A percentile compares a stretch with the other conserved stretches of the same genome.
phyloP scores from a whole-genome alignment of 2,329 filamentous ascomycete genomes.

The Penicillium sp. region DNA sequence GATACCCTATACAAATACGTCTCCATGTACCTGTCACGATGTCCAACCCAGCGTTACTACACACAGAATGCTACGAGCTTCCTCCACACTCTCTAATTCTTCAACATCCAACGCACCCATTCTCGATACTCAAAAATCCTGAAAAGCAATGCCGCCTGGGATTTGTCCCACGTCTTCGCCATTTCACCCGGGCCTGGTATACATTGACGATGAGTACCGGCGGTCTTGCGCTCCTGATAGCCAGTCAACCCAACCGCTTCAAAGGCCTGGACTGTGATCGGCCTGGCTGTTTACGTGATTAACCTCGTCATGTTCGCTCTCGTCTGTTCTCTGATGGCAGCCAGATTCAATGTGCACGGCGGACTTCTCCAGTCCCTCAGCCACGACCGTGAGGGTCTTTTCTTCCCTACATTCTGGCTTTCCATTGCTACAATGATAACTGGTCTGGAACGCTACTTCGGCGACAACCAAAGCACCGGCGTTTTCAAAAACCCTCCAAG shows the following conservation, averaged over 20 bases:
- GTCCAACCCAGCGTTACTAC: conserved; percentile 17
- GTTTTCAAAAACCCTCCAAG: conserved; percentile 58
- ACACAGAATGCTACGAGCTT: conserved; percentile 11
- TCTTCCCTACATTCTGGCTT: conserved; percentile 71
- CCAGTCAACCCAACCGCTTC: conserved; percentile 63
- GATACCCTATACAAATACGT: background rate
- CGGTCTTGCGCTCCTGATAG: conserved; percentile 63
- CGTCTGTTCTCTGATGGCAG: conserved; percentile 54
- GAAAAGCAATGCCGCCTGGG: conserved; percentile 9
- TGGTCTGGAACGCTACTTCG: conserved; percentile 64
- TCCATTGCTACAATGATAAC: conserved; percentile 66
- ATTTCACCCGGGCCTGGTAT: conserved; percentile 73
- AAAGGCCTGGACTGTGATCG: conserved; percentile 61
- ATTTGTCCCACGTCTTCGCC: conserved; percentile 33
- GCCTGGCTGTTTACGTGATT: conserved; percentile 65
- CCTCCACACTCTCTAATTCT: conserved; percentile 20
- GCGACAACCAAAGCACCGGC: conserved; percentile 55
- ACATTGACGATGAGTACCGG: conserved; percentile 73
- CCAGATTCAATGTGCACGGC: conserved; percentile 62
- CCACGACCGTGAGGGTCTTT: conserved; percentile 67
- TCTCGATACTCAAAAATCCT: conserved; percentile 20
- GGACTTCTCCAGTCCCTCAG: conserved; percentile 56
- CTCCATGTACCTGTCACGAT: no score
- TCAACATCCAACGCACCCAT: conserved; percentile 17
- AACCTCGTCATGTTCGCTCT: conserved; percentile 64